Evolutionary conservation across 345 rosid species (phyloP), one percentile per base, ranked within the genome.

Genomic region (Syzygium oleosum): DNA sequence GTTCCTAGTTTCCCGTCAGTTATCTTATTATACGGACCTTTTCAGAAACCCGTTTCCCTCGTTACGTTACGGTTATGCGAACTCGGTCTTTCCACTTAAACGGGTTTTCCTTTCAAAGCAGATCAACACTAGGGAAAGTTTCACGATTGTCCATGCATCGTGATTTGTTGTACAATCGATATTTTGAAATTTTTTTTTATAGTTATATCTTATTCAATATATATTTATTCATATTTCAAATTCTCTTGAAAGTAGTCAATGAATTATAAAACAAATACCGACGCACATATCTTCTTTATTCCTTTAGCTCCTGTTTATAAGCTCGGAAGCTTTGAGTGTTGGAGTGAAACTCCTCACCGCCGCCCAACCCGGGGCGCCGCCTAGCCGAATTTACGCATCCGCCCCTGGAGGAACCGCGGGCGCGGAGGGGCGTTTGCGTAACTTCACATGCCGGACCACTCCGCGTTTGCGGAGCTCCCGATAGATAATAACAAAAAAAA

Each of bases 51-150:
- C 11, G 1, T n/a, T 11, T 7, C 59, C 12, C 2, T 56, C 12
- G 5, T 56, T 22, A 9, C 4, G 27, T 22, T 9, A 9, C 0
- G 12, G 6, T 12, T 1, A 0, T 59, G 27, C 17, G 13, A 0
- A 12, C 16, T 58, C 5, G 27, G 31, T 59, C 15, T 27, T 59
- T 59, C 16, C 27, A 59, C 68, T 59, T 1, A 27, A 59, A 38
- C 41, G 4, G 4, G 41, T 38, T n/a, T 61, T 4, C 73, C 4
- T 5, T 61, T 1, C 3, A 7, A 34, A n/a, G 31, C 6, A 59
- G 27, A 27, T 27, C 27, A 27, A 61, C 34, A 61, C 5, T 2
- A 2, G 38, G 38, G 34, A 14, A n/a, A 31, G 38, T 61, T 61
- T 13, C 27, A 1, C 3, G 38, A n/a, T 14, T 5, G 68, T 61